phyloP scores from a whole-genome alignment of 345 rosid genomes.

The Salix dunnii region DNA sequence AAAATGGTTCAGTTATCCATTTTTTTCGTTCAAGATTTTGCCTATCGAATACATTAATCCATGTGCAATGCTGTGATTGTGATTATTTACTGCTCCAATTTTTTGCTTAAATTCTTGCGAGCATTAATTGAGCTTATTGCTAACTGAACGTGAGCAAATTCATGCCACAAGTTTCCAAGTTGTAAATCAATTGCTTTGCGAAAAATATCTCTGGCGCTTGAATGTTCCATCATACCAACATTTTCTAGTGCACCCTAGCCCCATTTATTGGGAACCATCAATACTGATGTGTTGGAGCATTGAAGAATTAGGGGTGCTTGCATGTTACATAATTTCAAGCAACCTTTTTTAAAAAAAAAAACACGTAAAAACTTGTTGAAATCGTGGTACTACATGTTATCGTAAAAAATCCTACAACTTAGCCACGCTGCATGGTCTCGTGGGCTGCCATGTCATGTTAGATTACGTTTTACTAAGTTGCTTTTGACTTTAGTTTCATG shows the following conservation, averaged over 20 bases:
- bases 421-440: no score
- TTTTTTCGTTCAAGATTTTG: background rate
- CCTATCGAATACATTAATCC: background rate
- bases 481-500: no score
- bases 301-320: no score
- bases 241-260: background rate
- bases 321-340: no score
- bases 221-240: background rate
- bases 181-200: background rate
- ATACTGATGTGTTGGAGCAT: no score
- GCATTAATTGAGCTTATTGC: background rate
- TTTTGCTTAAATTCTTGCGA: background rate
- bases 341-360: no score
- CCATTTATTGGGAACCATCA: no score
- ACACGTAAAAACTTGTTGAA: no score
- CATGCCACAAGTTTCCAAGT: background rate
- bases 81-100: background rate
- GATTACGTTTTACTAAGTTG: no score
- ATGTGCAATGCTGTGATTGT: background rate
- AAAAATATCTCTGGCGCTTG: background rate
- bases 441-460: no score
- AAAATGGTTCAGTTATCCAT: background rate
- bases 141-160: background rate
- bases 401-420: no score
- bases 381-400: no score